Evolutionary conservation across 345 rosid species (phyloP), one percentile per base, ranked within the genome.

Genomic region (Linum usitatissimum): DNA sequence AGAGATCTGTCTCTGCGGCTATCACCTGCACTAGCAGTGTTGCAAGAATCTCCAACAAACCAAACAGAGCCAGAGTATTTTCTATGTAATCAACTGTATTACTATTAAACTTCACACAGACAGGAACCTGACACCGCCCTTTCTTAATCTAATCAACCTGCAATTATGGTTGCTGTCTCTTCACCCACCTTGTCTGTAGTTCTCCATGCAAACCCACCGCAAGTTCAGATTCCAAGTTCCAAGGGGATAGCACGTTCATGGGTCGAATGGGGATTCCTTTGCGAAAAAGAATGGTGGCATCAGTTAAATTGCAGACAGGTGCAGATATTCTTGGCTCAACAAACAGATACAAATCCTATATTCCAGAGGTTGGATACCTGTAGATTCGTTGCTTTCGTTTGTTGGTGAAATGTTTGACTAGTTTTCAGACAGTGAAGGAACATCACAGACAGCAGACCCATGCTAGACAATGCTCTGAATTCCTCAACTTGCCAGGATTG

Each of bases 121-220:
- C 76, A 64, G 59, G 30, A 57, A 57, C 75, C 38, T 55, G 68
- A 66, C 73, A 65, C 7, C n/a, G 30, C 56, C 56, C 62, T 42
- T 23, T 56, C 6, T 55, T 62, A 40, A 69, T 63, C 19, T 20
- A 51, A 30, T 18, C 1, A 18, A 23, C 1, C 10, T 39, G 54
- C 36, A 57, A 10, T n/a, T 13, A 3, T 34, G 15, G 18, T 18
- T 23, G 38, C 66, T 67, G 57, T 12, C 64, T 34, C 30, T 63
- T 31, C 53, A 14, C 15, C 55, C 48, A 10, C 64, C 17, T 8
- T 67, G 77, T 67, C 73, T 67, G 65, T 3, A 5, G 40, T 65
- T 71, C 8, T 60, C 53, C 18, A 5, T 56, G 65, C 73, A 71
- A 48, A 65, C 65, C 28, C 5, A 36, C 71, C 68, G 62, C 59